Base-by-base conservation (phyloP, 768 basidiomycete species). In the Piloderma croceum region DNA sequence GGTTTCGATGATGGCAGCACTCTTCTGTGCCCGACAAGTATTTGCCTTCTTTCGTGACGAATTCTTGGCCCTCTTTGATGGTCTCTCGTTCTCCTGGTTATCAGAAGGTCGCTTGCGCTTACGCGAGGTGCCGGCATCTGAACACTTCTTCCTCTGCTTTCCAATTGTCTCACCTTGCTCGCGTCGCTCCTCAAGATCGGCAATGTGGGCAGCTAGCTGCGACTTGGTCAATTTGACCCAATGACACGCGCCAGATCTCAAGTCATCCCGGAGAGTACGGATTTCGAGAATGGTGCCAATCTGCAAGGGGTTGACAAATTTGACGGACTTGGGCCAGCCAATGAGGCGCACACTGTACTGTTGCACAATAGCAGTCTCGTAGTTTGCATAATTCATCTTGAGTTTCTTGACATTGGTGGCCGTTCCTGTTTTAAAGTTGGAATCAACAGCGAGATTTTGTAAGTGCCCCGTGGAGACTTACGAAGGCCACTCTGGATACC, bases 311-410 rank as follows among this genome's bases (percentile, higher is more conserved):
- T 27, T 43, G 6, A 20, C 23, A 27, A 46, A 46, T 0, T 22
- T 29, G 3, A 46, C 20, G 17, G 7, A 31, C 18, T 33, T 29
- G 7, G 42, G 45, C 45, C 45, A 43, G 4, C 45, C 45, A 7
- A 21, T 35, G 9, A 38, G 18, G 7, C 41, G n/a, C 4, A 43
- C 31, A 1, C 24, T n/a, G 9, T 38, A 21, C 6, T 43, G 38
- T 6, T 29, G n/a, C 18, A 45, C 39, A 15, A 46, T 43, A 5
- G 24, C 31, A 5, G 1, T 39, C n/a, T 38, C 22, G 13, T 45
- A 43, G 11, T 43, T 43, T 1, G 10, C 6, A 6, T 43, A 46
- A 20, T 39, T 33, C 38, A 39, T 39, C 5, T 6, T 5, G 9
- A 24, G 13, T n/a, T 11, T 15, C 22, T 29, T 24, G 9, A 29